A percentile compares a stretch with the other conserved stretches of the same genome.
phyloP scores from a whole-genome alignment of 192 early-diverging fungal species.

The Coemansia interrupta region DNA sequence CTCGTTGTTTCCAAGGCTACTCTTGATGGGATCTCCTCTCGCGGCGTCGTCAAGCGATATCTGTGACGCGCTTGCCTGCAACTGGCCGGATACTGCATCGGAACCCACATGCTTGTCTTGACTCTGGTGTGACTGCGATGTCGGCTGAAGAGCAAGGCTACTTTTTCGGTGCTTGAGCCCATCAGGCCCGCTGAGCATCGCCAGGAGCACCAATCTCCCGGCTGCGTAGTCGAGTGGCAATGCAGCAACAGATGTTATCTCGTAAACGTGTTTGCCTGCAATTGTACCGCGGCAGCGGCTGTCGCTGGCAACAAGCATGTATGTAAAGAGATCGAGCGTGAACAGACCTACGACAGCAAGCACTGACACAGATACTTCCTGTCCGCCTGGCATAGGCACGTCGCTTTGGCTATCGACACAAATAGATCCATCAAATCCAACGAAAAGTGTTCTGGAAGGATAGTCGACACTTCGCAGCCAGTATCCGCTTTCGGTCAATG shows the following conservation, averaged over 20 bases:
- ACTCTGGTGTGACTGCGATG: background rate
- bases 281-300: slow-evolving; percentile 33
- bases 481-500: slow-evolving; percentile 26
- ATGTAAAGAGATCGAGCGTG: slow-evolving; percentile 25
- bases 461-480: slow-evolving; percentile 32
- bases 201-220: slow-evolving; percentile 15
- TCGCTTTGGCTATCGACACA: background rate
- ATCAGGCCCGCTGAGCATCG: slow-evolving; percentile 6
- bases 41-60: background rate
- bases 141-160: slow-evolving; percentile 8
- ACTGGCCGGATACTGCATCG: no score
- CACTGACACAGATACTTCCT: slow-evolving; percentile 9
- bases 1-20: background rate
- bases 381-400: background rate
- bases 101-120: background rate
- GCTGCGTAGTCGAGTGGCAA: slow-evolving; percentile 29
- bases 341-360: slow-evolving; percentile 37
- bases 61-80: no score
- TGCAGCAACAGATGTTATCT: slow-evolving; percentile 20
- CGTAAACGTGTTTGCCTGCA: slow-evolving; percentile 22
- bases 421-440: slow-evolving; percentile 27
- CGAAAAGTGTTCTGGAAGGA: slow-evolving; percentile 15
- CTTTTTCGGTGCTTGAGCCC: slow-evolving; percentile 4
- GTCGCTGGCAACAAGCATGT: slow-evolving; percentile 33
- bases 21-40: background rate